Percentiles rank a stretch among this genome's conserved stretches.
Conservation (phyloP, 169 alveolate genomes). For the Plasmodium cynomolgi region DNA sequence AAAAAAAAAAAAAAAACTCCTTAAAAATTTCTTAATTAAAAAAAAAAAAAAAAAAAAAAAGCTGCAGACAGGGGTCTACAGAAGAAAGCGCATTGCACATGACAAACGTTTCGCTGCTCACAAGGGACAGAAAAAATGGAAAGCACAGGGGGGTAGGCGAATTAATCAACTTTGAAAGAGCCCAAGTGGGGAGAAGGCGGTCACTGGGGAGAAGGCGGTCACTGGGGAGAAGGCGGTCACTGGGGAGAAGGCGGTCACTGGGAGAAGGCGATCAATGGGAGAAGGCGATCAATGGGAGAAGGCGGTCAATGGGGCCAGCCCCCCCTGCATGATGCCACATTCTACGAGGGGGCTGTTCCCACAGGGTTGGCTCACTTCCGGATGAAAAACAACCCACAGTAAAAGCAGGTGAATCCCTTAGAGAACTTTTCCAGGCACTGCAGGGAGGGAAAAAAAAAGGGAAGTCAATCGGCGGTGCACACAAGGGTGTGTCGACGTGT, state of each 20-base stretch:
- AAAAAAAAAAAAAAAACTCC: no score
- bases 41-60: no score
- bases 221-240: not conserved
- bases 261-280: not conserved
- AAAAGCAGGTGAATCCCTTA: slow-evolving; percentile 63
- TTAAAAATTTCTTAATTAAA: no score
- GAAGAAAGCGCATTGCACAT: no score
- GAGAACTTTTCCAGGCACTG: slow-evolving; percentile 53
- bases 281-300: not conserved
- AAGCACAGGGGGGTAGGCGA: not conserved
- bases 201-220: not conserved
- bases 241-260: not conserved
- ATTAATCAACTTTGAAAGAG: not conserved
- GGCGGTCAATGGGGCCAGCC: no score
- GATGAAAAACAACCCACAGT: slow-evolving; percentile 64
- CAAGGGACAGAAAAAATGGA: not conserved
- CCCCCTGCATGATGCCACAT: not conserved
- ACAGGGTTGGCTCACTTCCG: not conserved
- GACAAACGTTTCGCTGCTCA: not conserved
- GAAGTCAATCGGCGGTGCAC: not conserved
- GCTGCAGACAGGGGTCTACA: not conserved
- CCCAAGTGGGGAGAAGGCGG: not conserved
- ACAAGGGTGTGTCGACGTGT: not conserved
- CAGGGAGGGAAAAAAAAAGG: slow-evolving; percentile 13
- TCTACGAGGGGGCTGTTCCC: not conserved